Evolutionary conservation across 31 red algal species (phyloP).

Genomic region (Pterothamnion heteromorphum): DNA sequence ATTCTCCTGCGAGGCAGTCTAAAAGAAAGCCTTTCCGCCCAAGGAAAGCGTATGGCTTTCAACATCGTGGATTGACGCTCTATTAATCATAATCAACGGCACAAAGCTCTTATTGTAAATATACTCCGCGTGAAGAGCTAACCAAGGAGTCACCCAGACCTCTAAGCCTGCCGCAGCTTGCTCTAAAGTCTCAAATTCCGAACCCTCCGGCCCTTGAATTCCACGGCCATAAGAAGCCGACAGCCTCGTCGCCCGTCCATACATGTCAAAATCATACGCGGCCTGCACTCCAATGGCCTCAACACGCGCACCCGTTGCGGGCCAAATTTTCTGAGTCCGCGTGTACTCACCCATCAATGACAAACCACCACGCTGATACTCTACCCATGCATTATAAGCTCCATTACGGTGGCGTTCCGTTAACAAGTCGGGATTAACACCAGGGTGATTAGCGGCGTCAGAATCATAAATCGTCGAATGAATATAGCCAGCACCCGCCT

Average conservation of each 20-base stretch:
- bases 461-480: neutral
- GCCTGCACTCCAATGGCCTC: neutral
- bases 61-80: neutral
- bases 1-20: too few relatives aligned
- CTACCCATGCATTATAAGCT: neutral
- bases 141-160: neutral
- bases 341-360: neutral
- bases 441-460: neutral
- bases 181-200: neutral
- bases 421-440: neutral
- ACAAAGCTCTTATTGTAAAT: constrained; percentile 8
- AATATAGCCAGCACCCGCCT: neutral
- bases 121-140: neutral
- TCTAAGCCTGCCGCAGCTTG: neutral
- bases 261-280: neutral
- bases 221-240: neutral
- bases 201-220: neutral
- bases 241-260: neutral
- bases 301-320: neutral
- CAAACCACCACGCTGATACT: neutral
- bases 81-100: neutral
- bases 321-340: neutral
- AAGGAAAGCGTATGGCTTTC: neutral
- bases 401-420: neutral
- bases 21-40: neutral